Evolutionary conservation across 805 yeast genomes (phyloP).

Genomic region (Deakozyma indianensis): DNA sequence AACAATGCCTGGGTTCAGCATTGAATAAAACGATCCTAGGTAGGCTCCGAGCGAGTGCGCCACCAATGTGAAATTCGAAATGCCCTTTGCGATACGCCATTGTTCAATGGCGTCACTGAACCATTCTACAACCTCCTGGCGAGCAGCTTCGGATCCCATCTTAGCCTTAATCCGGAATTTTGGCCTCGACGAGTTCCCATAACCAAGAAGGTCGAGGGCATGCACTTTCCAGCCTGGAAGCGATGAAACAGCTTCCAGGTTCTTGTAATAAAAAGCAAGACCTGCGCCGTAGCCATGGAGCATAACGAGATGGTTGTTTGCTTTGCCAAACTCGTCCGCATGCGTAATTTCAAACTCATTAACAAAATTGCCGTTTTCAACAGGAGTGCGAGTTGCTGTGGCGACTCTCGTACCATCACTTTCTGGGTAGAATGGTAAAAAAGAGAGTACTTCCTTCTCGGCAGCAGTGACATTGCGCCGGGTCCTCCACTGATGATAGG

Average conservation of each 20-base stretch:
- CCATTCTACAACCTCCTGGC: slow-evolving; percentile 32
- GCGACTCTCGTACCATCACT: slow-evolving; percentile 8
- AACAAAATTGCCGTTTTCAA: slow-evolving; percentile 38
- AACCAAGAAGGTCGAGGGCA: slow-evolving; percentile 80
- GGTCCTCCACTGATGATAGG: slow-evolving; percentile 31
- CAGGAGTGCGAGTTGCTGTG: slow-evolving; percentile 29
- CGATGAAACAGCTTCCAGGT: slow-evolving; percentile 35
- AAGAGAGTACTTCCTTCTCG: slow-evolving; percentile 39
- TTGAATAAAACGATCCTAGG: slow-evolving; percentile 52
- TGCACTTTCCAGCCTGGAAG: slow-evolving; percentile 52
- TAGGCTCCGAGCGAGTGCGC: slow-evolving; percentile 96
- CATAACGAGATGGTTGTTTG: slow-evolving; percentile 45
- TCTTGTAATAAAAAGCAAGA: slow-evolving; percentile 64
- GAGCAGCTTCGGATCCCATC: slow-evolving; percentile 5
- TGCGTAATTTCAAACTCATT: slow-evolving; percentile 56
- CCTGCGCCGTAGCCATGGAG: slow-evolving; percentile 94
- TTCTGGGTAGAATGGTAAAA: slow-evolving; percentile 33
- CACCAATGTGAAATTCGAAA: slow-evolving; percentile 40
- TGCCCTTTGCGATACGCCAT: slow-evolving; percentile 44
- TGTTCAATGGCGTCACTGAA: slow-evolving; percentile 48
- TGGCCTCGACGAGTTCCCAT: slow-evolving; percentile 81
- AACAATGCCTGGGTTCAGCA: slow-evolving; percentile 45
- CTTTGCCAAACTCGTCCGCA: slow-evolving; percentile 5
- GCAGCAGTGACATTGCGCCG: slow-evolving; percentile 23
- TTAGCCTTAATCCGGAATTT: slow-evolving; percentile 27